A percentile compares a stretch with the other conserved stretches of the same genome.
phyloP scores from a whole-genome alignment of 2,329 filamentous ascomycete genomes.

The Trichoderma atroviride region DNA sequence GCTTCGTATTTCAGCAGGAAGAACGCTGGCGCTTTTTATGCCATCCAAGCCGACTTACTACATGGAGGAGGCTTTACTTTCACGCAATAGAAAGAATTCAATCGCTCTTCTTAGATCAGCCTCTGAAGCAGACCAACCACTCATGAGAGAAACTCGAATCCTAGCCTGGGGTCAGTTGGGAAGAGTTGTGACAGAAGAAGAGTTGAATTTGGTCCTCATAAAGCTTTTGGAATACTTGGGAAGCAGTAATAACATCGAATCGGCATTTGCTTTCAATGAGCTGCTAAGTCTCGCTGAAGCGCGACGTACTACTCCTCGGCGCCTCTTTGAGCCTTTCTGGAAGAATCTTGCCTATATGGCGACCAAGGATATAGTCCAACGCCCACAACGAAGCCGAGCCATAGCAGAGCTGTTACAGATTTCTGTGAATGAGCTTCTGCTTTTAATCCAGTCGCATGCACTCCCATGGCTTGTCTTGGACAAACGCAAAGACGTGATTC shows the following conservation, averaged over 20 bases:
- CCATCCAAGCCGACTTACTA: constrained; percentile 33
- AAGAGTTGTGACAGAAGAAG: constrained; percentile 73
- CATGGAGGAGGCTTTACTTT: constrained; percentile 34
- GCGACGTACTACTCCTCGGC: constrained; percentile 62
- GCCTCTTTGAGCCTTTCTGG: constrained; percentile 87
- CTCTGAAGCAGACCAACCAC: constrained; percentile 67
- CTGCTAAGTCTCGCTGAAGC: constrained; percentile 71
- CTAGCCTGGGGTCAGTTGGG: constrained; percentile 86
- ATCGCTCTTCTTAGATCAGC: constrained; percentile 72
- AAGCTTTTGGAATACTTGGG: constrained; percentile 86
- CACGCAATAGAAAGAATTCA: constrained; percentile 62
- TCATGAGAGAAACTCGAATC: constrained; percentile 80
- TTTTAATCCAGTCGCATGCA: constrained; percentile 77
- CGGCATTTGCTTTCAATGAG: constrained; percentile 81
- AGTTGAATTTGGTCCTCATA: constrained; percentile 83
- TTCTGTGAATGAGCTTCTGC: constrained; percentile 72
- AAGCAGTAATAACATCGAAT: constrained; percentile 76
- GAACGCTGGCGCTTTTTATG: constrained; percentile 68
- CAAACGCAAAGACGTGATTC: constrained; percentile 75
- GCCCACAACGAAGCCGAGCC: constrained; percentile 79
- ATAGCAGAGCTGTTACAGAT: constrained; percentile 81
- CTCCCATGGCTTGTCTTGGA: constrained; percentile 84
- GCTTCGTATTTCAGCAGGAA: constrained; percentile 76
- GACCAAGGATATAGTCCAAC: constrained; percentile 76
- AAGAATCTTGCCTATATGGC: constrained; percentile 78